phyloP scores from a whole-genome alignment of 352 stramenopile species.

The Thalassiosira delicatula region DNA sequence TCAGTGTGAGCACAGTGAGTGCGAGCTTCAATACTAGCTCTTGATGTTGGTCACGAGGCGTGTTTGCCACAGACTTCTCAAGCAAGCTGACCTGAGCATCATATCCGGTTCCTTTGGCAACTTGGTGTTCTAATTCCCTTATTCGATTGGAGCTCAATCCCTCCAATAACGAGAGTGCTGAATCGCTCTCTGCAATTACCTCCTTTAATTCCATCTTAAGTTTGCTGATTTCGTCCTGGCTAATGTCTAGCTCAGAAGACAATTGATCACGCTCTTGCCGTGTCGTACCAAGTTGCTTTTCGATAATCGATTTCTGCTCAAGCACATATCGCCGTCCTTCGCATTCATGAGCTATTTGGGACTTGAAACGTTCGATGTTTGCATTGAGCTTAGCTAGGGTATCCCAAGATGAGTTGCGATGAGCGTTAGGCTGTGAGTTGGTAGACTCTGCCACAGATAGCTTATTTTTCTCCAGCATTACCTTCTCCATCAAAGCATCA shows the following conservation, averaged over 20 bases:
- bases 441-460: not conserved
- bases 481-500: not conserved
- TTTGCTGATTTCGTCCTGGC: no score
- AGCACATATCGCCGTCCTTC: not conserved
- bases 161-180: not conserved
- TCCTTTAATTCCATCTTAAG: no score
- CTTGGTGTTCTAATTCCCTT: conserved; percentile 10
- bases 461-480: not conserved
- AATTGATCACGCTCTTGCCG: not conserved
- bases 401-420: not conserved
- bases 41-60: conserved; percentile 27
- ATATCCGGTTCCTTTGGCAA: no score
- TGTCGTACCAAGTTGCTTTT: not conserved
- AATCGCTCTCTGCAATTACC: conserved; percentile 14
- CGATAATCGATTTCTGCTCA: conserved; percentile 11
- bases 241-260: conserved; percentile 10
- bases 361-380: conserved; percentile 1
- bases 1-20: conserved; percentile 39
- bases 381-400: conserved; percentile 5
- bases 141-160: conserved; percentile 21
- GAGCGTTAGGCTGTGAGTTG: not conserved
- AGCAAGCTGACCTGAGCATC: no score
- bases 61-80: conserved; percentile 6
- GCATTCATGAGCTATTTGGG: not conserved
- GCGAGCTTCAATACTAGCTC: conserved; percentile 22